Evolutionary conservation across 2,329 filamentous ascomycete species (phyloP).

Genomic region (Monascus ruber): DNA sequence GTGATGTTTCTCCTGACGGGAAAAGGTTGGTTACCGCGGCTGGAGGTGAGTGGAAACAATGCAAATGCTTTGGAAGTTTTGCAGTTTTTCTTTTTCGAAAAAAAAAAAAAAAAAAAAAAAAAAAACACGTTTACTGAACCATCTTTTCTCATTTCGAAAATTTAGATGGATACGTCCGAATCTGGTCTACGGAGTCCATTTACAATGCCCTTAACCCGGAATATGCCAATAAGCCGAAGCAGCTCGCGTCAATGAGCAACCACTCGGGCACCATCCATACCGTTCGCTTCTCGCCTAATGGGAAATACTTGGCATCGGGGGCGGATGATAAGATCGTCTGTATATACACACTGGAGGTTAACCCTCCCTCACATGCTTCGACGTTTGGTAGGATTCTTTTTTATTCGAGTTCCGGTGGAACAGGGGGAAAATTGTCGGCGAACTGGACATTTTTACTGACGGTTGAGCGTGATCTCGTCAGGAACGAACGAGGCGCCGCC

Average conservation of each 20-base stretch:
- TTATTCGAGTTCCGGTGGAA: too few species aligned
- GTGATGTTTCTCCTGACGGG: slow-evolving; percentile 91
- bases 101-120: too few species aligned
- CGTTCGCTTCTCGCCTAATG: slow-evolving; percentile 90
- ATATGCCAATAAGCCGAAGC: slow-evolving; percentile 66
- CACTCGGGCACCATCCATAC: slow-evolving; percentile 96
- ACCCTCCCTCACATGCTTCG: slow-evolving; percentile 61
- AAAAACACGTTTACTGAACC: slow-evolving; percentile 2
- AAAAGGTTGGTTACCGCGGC: slow-evolving; percentile 84
- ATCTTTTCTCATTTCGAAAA: slow-evolving; percentile 1
- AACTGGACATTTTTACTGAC: background rate
- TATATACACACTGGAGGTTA: slow-evolving; percentile 82
- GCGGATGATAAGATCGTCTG: slow-evolving; percentile 99
- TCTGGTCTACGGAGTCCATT: slow-evolving; percentile 95
- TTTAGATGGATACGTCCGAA: slow-evolving; percentile 83
- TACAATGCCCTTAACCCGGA: slow-evolving; percentile 62
- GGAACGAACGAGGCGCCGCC: slow-evolving; percentile 81
- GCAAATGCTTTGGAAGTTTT: background rate
- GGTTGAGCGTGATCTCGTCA: slow-evolving; percentile 17
- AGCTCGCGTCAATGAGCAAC: slow-evolving; percentile 96
- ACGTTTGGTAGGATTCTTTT: slow-evolving; percentile 56
- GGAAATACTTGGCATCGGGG: slow-evolving; percentile 88
- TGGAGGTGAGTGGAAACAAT: slow-evolving; percentile 51
- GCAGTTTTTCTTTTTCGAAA: too few species aligned
- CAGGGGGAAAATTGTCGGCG: too few species aligned